Evolutionary conservation across 2,329 filamentous ascomycete species (phyloP), one percentile per base, ranked within the genome.

Genomic region (Orbilia javanica): DNA sequence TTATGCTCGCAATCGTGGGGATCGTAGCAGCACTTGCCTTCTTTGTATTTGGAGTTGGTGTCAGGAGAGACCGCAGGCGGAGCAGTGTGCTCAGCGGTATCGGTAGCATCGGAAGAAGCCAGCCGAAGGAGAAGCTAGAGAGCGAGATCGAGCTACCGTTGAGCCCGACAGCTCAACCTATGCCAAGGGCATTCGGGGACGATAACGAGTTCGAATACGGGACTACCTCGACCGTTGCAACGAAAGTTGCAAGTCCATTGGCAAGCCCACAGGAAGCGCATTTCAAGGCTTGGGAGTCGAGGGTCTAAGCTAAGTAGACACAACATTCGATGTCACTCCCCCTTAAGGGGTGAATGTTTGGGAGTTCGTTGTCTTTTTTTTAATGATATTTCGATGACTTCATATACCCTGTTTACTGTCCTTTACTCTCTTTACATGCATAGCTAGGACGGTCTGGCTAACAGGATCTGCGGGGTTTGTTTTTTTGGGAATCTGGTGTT

Each of bases 101-200:
- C n/a, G 44, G 73, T 42, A 39, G 42, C n/a, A 39, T 74, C 6
- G 60, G 70, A 46, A 42, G 57, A 11, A 70, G 39, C 20, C 60
- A 66, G 25, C 69, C 60, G 1, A 72, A 72, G 22, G 74, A 78
- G 42, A 78, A 78, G 27, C 8, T 78, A 1, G 44, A 63, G 31
- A 78, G 74, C 36, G 74, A 78, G 25, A 78, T 78, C 22, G 74
- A 78, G 27, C 31, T 78, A 11, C 74, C 74, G 11, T 64, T 78
- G 11, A 78, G 74, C 31, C 74, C 74, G 7, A 72, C 67, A 8
- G 74, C 74, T 13, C 60, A 20, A 3, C 74, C 67, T 7, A 72
- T 72, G 67, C 42, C 67, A 6, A 48, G 42, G 10, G 34, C 18
- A 1, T 78, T 72, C 22, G 67, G 50, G 13, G 72, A 78, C 6